Evolutionary conservation across 331 rosid genomes (phyloP), one percentile per base, ranked within the genome.

Genomic region (Dryas integrifolia): DNA sequence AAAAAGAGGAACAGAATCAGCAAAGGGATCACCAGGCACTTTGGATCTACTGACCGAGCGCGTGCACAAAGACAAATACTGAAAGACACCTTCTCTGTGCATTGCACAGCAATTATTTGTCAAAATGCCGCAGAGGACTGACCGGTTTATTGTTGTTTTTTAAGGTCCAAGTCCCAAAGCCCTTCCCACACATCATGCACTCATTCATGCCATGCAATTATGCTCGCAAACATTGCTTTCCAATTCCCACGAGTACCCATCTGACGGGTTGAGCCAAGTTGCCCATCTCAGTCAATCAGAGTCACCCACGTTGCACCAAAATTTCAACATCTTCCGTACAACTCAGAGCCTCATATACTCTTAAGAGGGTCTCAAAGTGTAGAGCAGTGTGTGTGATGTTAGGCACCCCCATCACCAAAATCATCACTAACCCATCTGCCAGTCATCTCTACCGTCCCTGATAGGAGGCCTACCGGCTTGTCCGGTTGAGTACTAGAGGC

Each of bases 271-370:
- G 35, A 38, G 67, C 48, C 48, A 3, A 53, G 74, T 41, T 6
- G 18, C 18, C 12, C 40, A 21, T 55, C 52, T 12, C 63, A 53
- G 64, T 41, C 21, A 69, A 69, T 53, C 63, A 53, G 4, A 18
- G 11, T 53, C 76, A n/a, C 18, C 69, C 66, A 75, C 81, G 78
- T 71, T 66, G 60, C 78, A 51, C 63, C 82, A 65, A 72, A 61
- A 65, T 55, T 59, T 73, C 70, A 56, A 75, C 67, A 43, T 72
- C 72, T 5, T 82, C 81, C 83, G 76, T 75, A 49, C 75, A 78
- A 2, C 69, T 50, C 43, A 16, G 13, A 8, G 26, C 7, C 72
- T 3, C 69, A 43, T 5, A 15, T 30, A 5, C 9, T 24, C 4
- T 4, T 11, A 21, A 21, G 6, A 35, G 46, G 30, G 21, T 13